Evolutionary conservation across 495 filamentous ascomycete genomes (phyloP).

Genomic region (Penicillium malachiteum): DNA sequence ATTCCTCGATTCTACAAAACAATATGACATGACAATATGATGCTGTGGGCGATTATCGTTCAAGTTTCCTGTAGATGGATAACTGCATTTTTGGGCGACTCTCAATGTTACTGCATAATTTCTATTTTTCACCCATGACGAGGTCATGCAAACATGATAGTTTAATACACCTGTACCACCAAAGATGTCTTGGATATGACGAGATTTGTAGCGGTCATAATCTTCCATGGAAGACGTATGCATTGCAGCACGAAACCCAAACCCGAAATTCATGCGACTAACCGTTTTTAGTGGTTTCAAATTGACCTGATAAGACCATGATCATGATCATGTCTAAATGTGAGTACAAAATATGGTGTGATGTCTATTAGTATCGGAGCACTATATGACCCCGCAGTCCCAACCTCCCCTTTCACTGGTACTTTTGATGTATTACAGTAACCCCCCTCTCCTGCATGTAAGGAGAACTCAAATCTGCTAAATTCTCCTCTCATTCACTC

Average conservation of each 20-base stretch:
- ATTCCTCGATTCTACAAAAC: conserved; percentile 7
- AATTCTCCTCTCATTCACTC: background rate
- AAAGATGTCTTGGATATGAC: conserved; percentile 1
- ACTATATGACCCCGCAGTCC: conserved; percentile 6
- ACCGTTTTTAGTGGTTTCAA: background rate
- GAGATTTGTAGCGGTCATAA: background rate
- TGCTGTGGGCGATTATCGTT: conserved; percentile 9
- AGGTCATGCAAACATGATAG: conserved; percentile 27
- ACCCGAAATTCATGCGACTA: background rate
- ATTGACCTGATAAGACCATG: background rate
- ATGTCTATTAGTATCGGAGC: background rate
- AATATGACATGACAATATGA: conserved; percentile 13
- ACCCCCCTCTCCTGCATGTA: background rate
- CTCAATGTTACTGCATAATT: too few relatives aligned
- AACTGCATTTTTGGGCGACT: conserved; percentile 7
- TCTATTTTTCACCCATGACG: background rate
- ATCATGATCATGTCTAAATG: background rate
- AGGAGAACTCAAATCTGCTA: background rate
- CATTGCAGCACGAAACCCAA: conserved; percentile 1
- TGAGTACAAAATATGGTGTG: background rate
- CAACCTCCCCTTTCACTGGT: background rate
- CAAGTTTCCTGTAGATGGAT: conserved; percentile 7
- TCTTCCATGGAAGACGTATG: background rate
- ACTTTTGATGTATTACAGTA: background rate
- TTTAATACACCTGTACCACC: conserved; percentile 29